These are phyloP conservation scores for Russula vinacea DNA, from an alignment of 768 basidiomycete genomes.

Conservation along the genomic window DNA sequence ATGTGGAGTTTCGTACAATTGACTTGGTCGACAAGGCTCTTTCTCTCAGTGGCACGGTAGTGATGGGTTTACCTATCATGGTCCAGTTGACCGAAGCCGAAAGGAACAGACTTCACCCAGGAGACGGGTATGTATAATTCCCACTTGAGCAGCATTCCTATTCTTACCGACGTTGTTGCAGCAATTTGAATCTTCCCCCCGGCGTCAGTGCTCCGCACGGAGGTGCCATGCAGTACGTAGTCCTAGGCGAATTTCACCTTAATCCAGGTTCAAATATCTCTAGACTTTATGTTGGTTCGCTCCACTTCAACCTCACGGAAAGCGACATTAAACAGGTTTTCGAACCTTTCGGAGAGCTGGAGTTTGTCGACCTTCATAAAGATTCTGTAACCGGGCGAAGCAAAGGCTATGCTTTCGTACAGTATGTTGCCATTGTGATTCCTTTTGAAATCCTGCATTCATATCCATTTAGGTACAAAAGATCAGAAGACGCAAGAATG, in stretches of 20 bases:
- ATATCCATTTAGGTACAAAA: constrained; percentile 61
- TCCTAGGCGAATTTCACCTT: constrained; percentile 31
- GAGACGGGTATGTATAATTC: constrained; percentile 63
- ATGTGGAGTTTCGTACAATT: constrained; percentile 92
- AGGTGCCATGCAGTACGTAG: constrained; percentile 72
- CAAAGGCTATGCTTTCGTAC: constrained; percentile 97
- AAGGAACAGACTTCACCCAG: constrained; percentile 84
- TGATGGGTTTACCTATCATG: constrained; percentile 97
- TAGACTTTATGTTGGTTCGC: constrained; percentile 93
- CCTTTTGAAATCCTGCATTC: neutral
- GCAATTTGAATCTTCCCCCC: constrained; percentile 78
- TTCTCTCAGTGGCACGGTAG: constrained; percentile 85
- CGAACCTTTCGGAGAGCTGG: constrained; percentile 96
- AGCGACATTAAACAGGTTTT: constrained; percentile 99
- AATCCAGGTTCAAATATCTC: constrained; percentile 18
- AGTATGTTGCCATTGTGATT: constrained; percentile 50
- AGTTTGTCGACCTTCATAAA: constrained; percentile 96
- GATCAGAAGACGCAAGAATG: constrained; percentile 92
- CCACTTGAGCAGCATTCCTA: constrained; percentile 20
- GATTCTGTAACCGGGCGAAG: constrained; percentile 93
- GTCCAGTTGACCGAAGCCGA: constrained; percentile 97
- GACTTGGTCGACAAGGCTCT: constrained; percentile 91
- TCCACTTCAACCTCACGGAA: constrained; percentile 96
- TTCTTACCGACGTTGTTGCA: constrained; percentile 33
- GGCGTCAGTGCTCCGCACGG: constrained; percentile 76